A percentile compares a stretch with the other conserved stretches of the same genome.
Conservation (phyloP, 108 stramenopile species). For the Hondaea fermentalgiana region DNA sequence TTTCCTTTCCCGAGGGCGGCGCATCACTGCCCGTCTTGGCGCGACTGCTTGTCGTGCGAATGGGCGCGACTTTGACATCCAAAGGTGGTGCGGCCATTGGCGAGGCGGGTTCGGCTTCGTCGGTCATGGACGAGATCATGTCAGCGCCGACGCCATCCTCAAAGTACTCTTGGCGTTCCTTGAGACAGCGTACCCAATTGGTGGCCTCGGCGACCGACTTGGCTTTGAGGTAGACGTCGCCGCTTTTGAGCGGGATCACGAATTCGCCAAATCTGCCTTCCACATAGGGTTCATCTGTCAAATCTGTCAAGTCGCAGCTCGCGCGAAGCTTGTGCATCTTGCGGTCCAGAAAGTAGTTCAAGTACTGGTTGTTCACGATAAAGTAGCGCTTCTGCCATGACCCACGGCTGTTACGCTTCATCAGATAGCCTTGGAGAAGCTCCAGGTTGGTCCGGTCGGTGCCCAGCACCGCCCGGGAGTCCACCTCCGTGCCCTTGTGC, state of each 20-base stretch:
- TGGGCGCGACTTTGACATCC: too few species aligned
- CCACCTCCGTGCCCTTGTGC: not conserved
- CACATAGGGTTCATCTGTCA: not conserved
- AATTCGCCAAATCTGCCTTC: not conserved
- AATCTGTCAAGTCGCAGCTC: not conserved
- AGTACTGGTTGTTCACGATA: slow-evolving; percentile 3
- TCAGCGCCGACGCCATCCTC: not conserved
- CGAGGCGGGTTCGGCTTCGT: not conserved
- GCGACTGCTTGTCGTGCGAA: too few species aligned
- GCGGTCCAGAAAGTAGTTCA: not conserved
- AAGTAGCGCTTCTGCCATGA: slow-evolving; percentile 2
- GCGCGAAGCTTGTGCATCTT: slow-evolving; percentile 8
- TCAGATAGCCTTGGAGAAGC: not conserved
- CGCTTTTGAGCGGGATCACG: not conserved
- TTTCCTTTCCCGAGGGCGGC: too few species aligned
- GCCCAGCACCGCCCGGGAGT: not conserved
- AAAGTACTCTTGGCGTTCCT: not conserved
- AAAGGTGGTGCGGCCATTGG: not conserved
- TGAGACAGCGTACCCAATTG: not conserved
- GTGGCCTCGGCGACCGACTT: not conserved
- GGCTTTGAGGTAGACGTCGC: not conserved
- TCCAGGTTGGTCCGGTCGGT: not conserved
- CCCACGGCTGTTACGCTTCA: not conserved
- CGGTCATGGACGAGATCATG: not conserved
- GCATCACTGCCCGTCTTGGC: too few species aligned